phyloP scores from a whole-genome alignment of 2,329 filamentous ascomycete genomes.

The Penicillium sp. region DNA sequence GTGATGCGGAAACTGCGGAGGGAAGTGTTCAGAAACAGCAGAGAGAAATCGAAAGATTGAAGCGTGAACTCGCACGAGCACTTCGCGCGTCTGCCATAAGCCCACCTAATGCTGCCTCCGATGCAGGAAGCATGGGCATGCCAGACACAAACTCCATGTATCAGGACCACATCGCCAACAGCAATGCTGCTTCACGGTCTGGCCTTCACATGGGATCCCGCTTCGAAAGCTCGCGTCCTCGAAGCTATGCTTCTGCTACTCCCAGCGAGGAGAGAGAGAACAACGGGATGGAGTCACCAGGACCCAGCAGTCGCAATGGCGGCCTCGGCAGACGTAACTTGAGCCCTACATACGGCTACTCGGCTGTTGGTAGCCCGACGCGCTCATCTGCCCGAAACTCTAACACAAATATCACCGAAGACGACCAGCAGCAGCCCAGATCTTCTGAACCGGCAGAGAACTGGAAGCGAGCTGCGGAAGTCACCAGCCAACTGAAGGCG shows the following conservation, averaged over 20 bases:
- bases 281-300: slow-evolving; percentile 34
- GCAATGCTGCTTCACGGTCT: slow-evolving; percentile 23
- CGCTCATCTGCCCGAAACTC: slow-evolving; percentile 30
- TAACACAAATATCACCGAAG: slow-evolving; percentile 29
- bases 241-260: slow-evolving; percentile 41
- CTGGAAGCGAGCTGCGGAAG: slow-evolving; percentile 93
- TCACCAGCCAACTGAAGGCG: slow-evolving; percentile 93
- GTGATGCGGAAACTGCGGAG: slow-evolving; percentile 81
- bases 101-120: slow-evolving; percentile 31
- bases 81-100: slow-evolving; percentile 35
- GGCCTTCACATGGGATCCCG: slow-evolving; percentile 33
- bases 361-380: slow-evolving; percentile 33
- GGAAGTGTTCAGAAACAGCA: slow-evolving; percentile 73
- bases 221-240: slow-evolving; percentile 35
- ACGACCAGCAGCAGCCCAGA: slow-evolving; percentile 26
- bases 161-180: slow-evolving; percentile 30
- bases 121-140: slow-evolving; percentile 46
- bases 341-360: slow-evolving; percentile 36
- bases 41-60: slow-evolving; percentile 83
- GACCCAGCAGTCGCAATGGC: slow-evolving; percentile 25
- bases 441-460: slow-evolving; percentile 63
- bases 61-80: slow-evolving; percentile 62
- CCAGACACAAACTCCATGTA: slow-evolving; percentile 45
- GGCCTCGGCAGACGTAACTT: slow-evolving; percentile 37
- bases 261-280: slow-evolving; percentile 72